phyloP scores from a whole-genome alignment of 1,284 basidiomycete genomes.

The Meripilus lineatus region DNA sequence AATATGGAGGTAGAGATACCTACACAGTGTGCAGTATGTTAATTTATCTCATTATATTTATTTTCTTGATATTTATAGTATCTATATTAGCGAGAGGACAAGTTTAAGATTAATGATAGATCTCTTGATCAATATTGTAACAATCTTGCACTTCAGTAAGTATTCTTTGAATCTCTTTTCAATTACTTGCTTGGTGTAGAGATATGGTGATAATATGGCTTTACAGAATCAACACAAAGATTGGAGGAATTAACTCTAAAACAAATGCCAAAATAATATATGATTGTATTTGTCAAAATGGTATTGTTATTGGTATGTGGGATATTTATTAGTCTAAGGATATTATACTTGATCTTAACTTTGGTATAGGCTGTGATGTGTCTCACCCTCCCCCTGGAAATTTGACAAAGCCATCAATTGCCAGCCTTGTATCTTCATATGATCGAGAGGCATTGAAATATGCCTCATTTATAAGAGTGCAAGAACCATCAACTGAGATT shows the following conservation, averaged over 20 bases:
- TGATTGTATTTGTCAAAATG: conserved; percentile 24
- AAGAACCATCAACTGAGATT: conserved; percentile 45
- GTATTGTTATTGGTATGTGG: conserved; percentile 47
- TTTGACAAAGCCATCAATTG: conserved; percentile 41
- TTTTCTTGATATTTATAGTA: no score
- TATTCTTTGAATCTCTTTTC: no score
- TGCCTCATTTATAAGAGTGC: conserved; percentile 36
- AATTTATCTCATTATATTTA: no score
- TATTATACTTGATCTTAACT: no score
- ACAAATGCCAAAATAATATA: no score
- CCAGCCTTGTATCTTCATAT: conserved; percentile 47
- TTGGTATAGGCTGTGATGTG: conserved; percentile 48
- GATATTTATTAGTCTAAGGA: no score
- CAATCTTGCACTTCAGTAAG: conserved; percentile 46
- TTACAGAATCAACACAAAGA: conserved; percentile 41
- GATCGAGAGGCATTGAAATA: conserved; percentile 36
- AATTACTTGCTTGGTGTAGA: no score
- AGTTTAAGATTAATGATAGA: no score
- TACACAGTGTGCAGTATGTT: conserved; percentile 29
- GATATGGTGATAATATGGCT: no score
- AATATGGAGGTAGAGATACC: conserved; percentile 27
- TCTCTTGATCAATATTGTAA: conserved; percentile 41
- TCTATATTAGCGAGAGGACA: no score
- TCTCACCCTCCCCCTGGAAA: conserved; percentile 43
- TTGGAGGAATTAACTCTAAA: conserved; percentile 39